Evolutionary conservation across 768 basidiomycete genomes (phyloP).

Genomic region (Rhodotorula taiwanensis): DNA sequence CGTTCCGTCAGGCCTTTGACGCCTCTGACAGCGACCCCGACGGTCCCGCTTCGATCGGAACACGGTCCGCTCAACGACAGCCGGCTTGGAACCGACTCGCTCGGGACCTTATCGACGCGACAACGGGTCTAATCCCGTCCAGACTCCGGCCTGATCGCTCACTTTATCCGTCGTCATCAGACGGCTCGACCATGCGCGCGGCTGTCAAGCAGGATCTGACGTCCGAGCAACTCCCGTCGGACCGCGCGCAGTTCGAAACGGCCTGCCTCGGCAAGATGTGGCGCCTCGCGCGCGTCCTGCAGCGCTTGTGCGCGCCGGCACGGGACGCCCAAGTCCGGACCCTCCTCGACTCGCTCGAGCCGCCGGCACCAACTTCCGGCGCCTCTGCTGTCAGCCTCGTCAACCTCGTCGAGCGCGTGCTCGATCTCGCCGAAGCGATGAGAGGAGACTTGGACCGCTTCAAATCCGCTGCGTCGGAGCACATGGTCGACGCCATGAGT

Average conservation of each 20-base stretch:
- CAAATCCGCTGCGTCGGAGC: background rate
- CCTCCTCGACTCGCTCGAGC: background rate
- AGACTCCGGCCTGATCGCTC: no score
- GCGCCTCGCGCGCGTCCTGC: background rate
- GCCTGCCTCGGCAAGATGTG: no score
- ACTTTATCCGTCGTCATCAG: no score
- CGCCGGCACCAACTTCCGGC: background rate
- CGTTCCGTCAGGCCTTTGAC: background rate
- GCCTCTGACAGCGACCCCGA: no score
- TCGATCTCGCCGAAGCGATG: conserved; percentile 12
- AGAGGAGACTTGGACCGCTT: conserved; percentile 7
- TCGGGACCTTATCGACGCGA: background rate
- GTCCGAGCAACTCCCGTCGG: no score
- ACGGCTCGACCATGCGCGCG: no score
- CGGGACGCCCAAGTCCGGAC: conserved; percentile 1
- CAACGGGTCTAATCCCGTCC: background rate
- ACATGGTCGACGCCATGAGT: background rate
- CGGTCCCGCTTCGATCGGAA: no score
- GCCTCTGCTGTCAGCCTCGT: background rate
- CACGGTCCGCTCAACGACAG: no score
- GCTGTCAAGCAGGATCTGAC: no score
- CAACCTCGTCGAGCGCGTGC: background rate
- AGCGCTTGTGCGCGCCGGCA: conserved; percentile 18
- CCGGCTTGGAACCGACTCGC: background rate
- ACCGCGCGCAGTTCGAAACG: no score